Base-by-base conservation (phyloP, 2,329 filamentous ascomycete species). In the Talaromyces sp. region DNA sequence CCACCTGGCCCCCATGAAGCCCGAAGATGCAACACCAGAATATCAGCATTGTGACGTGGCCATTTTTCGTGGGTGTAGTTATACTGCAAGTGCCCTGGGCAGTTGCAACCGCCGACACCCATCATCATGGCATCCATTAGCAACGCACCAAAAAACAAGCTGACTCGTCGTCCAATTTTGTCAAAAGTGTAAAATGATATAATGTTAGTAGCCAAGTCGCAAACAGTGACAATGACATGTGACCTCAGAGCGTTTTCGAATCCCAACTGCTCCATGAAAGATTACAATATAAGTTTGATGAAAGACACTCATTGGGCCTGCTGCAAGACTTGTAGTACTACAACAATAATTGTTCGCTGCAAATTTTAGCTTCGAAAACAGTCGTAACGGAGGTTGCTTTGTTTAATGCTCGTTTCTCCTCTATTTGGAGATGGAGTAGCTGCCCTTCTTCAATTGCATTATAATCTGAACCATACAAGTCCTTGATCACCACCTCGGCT, bases 1-100 rank as follows among this genome's bases (percentile, higher is more conserved):
- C 62, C 4, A 68, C 64, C 52, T 74, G 70, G n/a, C 68, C 67
- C 9, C 67, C 68, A 9, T 66, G 62, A 49, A 31, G 31, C 19
- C 31, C 53, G 21, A 35, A 31, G 38, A 43, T 35, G 24, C 19
- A 31, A 24, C 43, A 35, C 13, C 38, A 55, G 10, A 55, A 21
- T 35, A 55, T 13, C 17, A 55, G 21, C 13, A 35, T 35, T 9
- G 53, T 19, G 38, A 55, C 53, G 6, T 35, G 43, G 17, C 53
- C 53, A 24, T 55, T 31, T 26, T 31, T 35, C 7, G 31, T 55
- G 6, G 53, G 24, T 38, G 31, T 29, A 26, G 6, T 17, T 5
- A 55, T 27, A 9, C 35, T 21, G 6, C 19, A 31, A n/a, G 31
- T 35, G 13, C 31, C 38, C 10, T 55, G 38, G 14, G 32, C 6